Conservation (phyloP, 1,284 basidiomycete species). For the Phellinidium pouzarii region DNA sequence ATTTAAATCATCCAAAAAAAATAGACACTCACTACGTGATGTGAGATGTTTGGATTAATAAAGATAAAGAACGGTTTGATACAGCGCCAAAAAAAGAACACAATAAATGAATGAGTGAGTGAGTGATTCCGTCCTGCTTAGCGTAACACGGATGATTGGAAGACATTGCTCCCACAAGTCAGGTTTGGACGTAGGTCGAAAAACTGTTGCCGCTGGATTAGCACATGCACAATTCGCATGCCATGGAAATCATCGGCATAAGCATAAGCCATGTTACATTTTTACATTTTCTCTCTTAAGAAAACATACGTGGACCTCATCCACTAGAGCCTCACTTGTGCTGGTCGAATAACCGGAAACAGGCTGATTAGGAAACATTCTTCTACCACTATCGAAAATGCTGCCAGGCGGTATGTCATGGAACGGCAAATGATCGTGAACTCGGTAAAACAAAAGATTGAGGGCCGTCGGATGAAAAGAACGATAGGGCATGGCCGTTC, state of each 20-base stretch:
- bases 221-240: not conserved
- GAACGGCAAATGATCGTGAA: not conserved
- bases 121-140: too few relatives aligned
- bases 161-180: too few relatives aligned
- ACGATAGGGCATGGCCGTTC: not conserved
- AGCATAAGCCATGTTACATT: too few relatives aligned
- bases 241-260: slow-evolving; percentile 6
- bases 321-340: too few relatives aligned
- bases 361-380: too few relatives aligned
- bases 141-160: too few relatives aligned
- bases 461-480: not conserved
- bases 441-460: not conserved
- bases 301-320: too few relatives aligned
- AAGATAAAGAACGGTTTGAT: not conserved
- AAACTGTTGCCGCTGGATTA: not conserved
- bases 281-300: too few relatives aligned
- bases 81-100: not conserved
- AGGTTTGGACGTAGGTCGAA: not conserved
- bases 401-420: too few relatives aligned
- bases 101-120: not conserved
- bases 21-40: not conserved
- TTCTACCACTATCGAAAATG: too few relatives aligned
- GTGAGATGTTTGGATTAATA: not conserved
- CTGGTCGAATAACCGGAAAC: too few relatives aligned
- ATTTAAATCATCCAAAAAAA: not conserved